A percentile compares a stretch with the other conserved stretches of the same genome.
Conservation (phyloP, 1,284 basidiomycete genomes). For the Microbotryum violaceum region DNA sequence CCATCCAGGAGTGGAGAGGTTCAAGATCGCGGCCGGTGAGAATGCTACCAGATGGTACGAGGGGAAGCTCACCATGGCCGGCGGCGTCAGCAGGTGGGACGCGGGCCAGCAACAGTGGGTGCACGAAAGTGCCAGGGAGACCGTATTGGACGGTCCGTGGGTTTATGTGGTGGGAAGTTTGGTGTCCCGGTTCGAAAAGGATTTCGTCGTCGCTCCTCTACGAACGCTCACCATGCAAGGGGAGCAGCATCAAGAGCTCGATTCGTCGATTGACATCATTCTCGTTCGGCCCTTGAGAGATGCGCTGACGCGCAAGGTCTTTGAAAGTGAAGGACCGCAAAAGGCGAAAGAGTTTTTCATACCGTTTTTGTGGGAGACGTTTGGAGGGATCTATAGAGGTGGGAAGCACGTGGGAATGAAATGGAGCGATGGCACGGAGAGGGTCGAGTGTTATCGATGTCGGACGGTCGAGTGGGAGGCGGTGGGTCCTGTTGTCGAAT, state of each 20-base stretch:
- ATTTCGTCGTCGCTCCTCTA: conserved; percentile 66
- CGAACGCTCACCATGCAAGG: conserved; percentile 15
- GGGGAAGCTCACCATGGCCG: conserved; percentile 52
- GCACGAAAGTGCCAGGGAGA: conserved; percentile 35
- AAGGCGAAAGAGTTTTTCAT: conserved; percentile 31
- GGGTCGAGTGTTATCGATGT: conserved; percentile 75
- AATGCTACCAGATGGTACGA: conserved; percentile 68
- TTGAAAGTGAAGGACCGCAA: conserved; percentile 45
- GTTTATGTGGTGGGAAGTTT: conserved; percentile 72
- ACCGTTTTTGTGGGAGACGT: conserved; percentile 44
- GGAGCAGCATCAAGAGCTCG: conserved; percentile 15
- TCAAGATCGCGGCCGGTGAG: conserved; percentile 69
- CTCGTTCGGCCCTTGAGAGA: conserved; percentile 72
- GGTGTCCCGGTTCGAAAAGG: conserved; percentile 72
- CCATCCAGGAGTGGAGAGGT: conserved; percentile 71
- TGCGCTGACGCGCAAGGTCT: conserved; percentile 47
- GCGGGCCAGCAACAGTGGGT: conserved; percentile 39
- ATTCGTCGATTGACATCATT: conserved; percentile 61
- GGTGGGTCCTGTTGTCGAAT: conserved; percentile 45
- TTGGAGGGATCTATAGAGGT: conserved; percentile 62
- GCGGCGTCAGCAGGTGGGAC: conserved; percentile 54
- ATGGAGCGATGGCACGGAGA: conserved; percentile 62
- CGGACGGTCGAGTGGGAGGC: conserved; percentile 78
- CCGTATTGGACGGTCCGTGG: conserved; percentile 67
- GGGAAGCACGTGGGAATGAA: conserved; percentile 63